A percentile compares a stretch with the other conserved stretches of the same genome.
phyloP scores from a whole-genome alignment of 176 grass and related monocot genomes.

The Carex parvula region DNA sequence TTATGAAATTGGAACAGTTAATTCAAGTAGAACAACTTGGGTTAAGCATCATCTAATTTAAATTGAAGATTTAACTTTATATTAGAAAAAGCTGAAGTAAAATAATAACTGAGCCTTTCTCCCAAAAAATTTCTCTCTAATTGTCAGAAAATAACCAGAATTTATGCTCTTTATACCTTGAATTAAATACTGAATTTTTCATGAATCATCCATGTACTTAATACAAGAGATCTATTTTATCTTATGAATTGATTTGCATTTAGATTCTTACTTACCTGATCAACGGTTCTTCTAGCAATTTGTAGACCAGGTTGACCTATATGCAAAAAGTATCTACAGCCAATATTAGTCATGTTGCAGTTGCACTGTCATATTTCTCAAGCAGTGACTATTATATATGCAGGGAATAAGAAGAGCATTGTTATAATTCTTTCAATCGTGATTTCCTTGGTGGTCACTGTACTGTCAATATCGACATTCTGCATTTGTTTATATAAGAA shows the following conservation, averaged over 20 bases:
- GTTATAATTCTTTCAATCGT: neutral
- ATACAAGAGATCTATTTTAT: neutral
- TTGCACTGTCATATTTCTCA: neutral
- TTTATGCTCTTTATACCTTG: neutral
- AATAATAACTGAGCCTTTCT: neutral
- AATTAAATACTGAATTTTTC: neutral
- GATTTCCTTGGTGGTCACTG: neutral
- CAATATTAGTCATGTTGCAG: neutral
- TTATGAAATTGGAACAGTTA: neutral
- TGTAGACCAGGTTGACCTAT: neutral
- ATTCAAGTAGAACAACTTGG: neutral
- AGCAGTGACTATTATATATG: neutral
- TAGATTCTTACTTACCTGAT: neutral
- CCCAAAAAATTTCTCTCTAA: neutral
- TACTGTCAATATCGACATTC: neutral
- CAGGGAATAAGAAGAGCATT: slow-evolving; percentile 28
- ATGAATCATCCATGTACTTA: neutral
- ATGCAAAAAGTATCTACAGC: neutral
- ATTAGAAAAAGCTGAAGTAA: neutral
- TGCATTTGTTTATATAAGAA: slow-evolving; percentile 28
- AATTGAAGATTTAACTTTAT: neutral
- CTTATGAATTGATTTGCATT: neutral
- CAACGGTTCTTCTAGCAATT: neutral
- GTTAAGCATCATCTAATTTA: neutral
- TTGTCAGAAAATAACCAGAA: neutral